A percentile compares a stretch with the other conserved stretches of the same genome.
phyloP scores from a whole-genome alignment of 179 eudicot species.

The Heliamphora pulchella region DNA sequence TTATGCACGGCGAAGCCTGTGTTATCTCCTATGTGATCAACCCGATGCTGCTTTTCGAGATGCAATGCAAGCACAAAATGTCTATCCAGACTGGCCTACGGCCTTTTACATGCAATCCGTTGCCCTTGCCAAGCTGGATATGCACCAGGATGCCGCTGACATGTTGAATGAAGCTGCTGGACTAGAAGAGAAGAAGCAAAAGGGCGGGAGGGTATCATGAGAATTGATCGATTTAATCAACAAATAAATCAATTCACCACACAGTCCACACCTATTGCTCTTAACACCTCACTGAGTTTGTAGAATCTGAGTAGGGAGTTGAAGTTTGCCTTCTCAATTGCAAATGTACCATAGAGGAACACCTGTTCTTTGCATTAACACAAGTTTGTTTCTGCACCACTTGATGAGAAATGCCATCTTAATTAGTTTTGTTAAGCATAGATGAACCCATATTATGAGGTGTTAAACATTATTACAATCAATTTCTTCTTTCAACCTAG shows the following conservation, averaged over 20 bases:
- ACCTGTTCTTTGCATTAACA: conserved; percentile 6
- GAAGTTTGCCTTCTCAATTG: conserved; percentile 4
- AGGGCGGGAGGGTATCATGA: conserved; percentile 51
- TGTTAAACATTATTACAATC: too few relatives aligned
- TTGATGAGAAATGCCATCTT: too few relatives aligned
- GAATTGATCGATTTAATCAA: background rate
- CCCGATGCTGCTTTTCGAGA: conserved; percentile 91
- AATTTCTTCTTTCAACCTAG: too few relatives aligned
- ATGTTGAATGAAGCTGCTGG: conserved; percentile 80
- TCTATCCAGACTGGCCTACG: conserved; percentile 83
- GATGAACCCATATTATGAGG: too few relatives aligned
- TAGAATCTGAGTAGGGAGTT: conserved; percentile 12
- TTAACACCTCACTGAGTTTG: conserved; percentile 10
- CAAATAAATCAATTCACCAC: conserved; percentile 6
- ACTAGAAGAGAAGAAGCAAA: conserved; percentile 81
- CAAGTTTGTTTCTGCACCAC: conserved; percentile 11
- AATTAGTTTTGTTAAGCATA: too few relatives aligned
- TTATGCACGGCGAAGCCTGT: conserved; percentile 74
- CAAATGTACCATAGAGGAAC: conserved; percentile 15
- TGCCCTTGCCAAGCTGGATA: conserved; percentile 82
- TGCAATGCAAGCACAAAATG: conserved; percentile 91
- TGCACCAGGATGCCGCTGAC: conserved; percentile 88
- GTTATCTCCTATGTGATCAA: conserved; percentile 76
- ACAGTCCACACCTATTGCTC: background rate
- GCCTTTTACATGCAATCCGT: conserved; percentile 97